Base-by-base conservation (phyloP, 768 basidiomycete genomes). In the Asterophora lycoperdoides region DNA sequence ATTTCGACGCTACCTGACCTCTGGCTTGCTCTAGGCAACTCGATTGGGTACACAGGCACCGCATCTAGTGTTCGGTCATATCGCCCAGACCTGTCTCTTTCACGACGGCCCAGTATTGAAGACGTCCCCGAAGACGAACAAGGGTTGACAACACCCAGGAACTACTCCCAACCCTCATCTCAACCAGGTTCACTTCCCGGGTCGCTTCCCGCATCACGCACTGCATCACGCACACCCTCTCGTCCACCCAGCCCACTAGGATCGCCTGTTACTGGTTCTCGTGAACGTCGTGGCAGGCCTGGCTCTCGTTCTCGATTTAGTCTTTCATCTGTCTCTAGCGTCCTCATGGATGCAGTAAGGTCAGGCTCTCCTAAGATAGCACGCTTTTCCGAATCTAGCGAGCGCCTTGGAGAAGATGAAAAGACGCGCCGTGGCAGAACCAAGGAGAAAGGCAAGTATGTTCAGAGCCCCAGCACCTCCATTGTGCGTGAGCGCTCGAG, bases 271-370 rank as follows among this genome's bases (percentile, higher is more conserved):
- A 20, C 36, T 34, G 19, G 37, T 20, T n/a, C 44, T 17, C 26
- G 26, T 28, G 59, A 57, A 11, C 48, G 36, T 15, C 59, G 59
- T 5, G 48, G 64, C 8, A 63, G 66, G 43, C 49, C 60, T 64
- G 52, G 72, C 60, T 43, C 56, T 19, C 59, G 59, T 47, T 73
- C 78, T 15, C 73, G 77, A 5, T 83, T 83, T 58, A 79, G 72
- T 39, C 63, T 86, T 6, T 69, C 76, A 10, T 72, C 71, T 6
- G 72, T 83, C 23, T 75, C 80, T 1, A 77, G 70, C 46, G 69
- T 67, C 18, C 56, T 82, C 17, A 64, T 67, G 58, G 77, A 75
- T 41, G 79, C 65, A 8, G 72, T 83, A 29, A 72, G 78, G 23
- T 77, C 80, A 4, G 66, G 62, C 19, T 80, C 82, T 0, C 69